Conservation (phyloP, 805 yeast species). For the Wickerhamomyces chaumierensis region DNA sequence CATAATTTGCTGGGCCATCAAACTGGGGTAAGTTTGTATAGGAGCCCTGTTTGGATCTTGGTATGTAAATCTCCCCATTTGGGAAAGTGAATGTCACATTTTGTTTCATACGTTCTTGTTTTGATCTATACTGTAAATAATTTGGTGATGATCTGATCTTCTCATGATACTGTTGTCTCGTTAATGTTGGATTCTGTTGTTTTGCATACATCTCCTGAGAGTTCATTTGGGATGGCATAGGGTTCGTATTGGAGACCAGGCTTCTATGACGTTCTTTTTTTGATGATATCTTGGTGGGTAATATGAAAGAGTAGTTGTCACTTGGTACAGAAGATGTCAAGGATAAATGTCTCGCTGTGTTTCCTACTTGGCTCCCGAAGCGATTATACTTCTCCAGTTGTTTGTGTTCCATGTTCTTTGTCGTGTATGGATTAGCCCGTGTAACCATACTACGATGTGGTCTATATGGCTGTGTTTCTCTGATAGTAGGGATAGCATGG, state of each 20-base stretch:
- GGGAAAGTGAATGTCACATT: constrained; percentile 19
- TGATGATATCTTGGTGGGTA: constrained; percentile 2
- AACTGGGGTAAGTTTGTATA: constrained; percentile 6
- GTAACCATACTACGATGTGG: not conserved
- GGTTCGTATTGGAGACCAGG: not conserved
- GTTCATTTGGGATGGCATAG: not conserved
- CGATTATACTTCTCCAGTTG: not conserved
- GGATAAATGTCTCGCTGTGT: too few relatives aligned
- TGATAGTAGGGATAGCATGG: too few relatives aligned
- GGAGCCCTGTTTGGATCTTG: constrained; percentile 17
- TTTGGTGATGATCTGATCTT: not conserved
- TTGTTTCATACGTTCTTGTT: constrained; percentile 8
- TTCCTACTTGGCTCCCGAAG: too few relatives aligned
- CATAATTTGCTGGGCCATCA: too few relatives aligned
- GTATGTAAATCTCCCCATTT: constrained; percentile 20
- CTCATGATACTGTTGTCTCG: constrained; percentile 1
- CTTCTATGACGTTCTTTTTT: not conserved
- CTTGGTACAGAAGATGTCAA: not conserved
- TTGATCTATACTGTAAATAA: constrained; percentile 4
- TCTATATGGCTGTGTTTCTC: not conserved
- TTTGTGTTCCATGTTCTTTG: not conserved
- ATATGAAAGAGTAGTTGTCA: not conserved
- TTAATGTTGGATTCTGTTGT: not conserved
- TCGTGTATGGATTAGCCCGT: not conserved
- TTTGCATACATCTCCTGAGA: not conserved